Evolutionary conservation across 306 rosid genomes (phyloP), one percentile per base, ranked within the genome.

Genomic region (Ammopiptanthus mongolicus): DNA sequence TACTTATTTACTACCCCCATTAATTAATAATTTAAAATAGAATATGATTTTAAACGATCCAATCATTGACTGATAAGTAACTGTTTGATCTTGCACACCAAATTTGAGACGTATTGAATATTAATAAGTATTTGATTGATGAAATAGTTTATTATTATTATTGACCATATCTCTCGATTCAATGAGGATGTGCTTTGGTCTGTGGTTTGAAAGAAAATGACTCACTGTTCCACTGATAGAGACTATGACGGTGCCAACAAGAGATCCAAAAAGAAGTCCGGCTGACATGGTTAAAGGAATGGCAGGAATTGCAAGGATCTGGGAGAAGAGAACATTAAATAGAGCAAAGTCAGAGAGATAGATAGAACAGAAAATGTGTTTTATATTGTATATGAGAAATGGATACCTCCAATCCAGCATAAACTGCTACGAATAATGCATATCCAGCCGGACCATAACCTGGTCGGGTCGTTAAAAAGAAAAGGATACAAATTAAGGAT

Each of bases 361-460:
- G n/a, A n/a, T n/a, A n/a, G n/a, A n/a, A n/a, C n/a, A n/a, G n/a
- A n/a, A n/a, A n/a, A n/a, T n/a, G n/a, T n/a, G n/a, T n/a, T n/a
- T n/a, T n/a, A n/a, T n/a, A n/a, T n/a, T n/a, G n/a, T n/a, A n/a
- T n/a, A n/a, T n/a, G n/a, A 31, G 36, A 3, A 31, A 31, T 31
- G 5, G 36, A 31, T 41, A 95, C 98, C 85, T 96, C 99, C 80
- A 96, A 69, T 84, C 97, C 99, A 25, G 98, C 99, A 89, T 92
- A 96, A 77, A 85, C 99, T 1, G 97, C 97, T 14, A 96, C 87
- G 46, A 96, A 96, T 60, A 96, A 71, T 17, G 99, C 99, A 76
- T 96, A 96, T 52, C 99, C 99, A 74, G 90, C 91, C 7, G 96
- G 91, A 71, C 99, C 99, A 84, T 96, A 96, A 78, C 98, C 98